phyloP scores from a whole-genome alignment of 2,329 filamentous ascomycete genomes.

The Chaetothyriales sp. region DNA sequence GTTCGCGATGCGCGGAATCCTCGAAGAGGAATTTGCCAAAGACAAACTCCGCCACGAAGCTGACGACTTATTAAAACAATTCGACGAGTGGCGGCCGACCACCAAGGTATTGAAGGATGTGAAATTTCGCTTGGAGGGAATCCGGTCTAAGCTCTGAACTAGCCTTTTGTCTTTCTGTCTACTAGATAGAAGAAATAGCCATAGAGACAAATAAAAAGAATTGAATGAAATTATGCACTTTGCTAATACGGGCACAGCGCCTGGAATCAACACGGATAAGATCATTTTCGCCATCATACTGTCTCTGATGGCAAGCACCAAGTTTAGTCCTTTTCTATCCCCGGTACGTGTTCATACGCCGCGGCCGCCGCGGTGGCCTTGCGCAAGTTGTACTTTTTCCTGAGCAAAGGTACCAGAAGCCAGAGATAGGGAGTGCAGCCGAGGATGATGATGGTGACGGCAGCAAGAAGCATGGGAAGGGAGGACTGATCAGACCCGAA shows the following conservation, averaged over 20 bases:
- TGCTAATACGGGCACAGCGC: too few relatives aligned
- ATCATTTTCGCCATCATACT: too few relatives aligned
- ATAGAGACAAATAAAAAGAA: too few relatives aligned
- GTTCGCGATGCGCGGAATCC: constrained; percentile 84
- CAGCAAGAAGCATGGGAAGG: not conserved
- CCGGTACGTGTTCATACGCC: not conserved
- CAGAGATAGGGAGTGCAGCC: not conserved
- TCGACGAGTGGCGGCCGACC: constrained; percentile 82
- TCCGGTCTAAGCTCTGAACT: constrained; percentile 61
- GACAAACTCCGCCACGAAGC: constrained; percentile 67
- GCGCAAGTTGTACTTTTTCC: not conserved
- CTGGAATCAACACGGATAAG: too few relatives aligned
- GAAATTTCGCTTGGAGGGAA: constrained; percentile 82
- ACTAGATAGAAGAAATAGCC: too few relatives aligned
- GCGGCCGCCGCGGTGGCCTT: too few relatives aligned
- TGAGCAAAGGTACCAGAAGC: not conserved
- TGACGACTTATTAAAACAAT: constrained; percentile 64
- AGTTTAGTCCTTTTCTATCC: not conserved
- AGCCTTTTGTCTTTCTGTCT: too few relatives aligned
- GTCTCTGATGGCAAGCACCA: too few relatives aligned
- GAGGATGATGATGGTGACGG: not conserved
- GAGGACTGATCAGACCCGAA: not conserved
- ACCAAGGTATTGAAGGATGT: constrained; percentile 92
- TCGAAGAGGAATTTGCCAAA: constrained; percentile 85
- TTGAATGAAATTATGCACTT: too few relatives aligned